A percentile compares a stretch with the other conserved stretches of the same genome.
Evolutionary conservation across 1,139 yeast genomes (phyloP).

Genomic region (Blastobotrys malaysiensis): DNA sequence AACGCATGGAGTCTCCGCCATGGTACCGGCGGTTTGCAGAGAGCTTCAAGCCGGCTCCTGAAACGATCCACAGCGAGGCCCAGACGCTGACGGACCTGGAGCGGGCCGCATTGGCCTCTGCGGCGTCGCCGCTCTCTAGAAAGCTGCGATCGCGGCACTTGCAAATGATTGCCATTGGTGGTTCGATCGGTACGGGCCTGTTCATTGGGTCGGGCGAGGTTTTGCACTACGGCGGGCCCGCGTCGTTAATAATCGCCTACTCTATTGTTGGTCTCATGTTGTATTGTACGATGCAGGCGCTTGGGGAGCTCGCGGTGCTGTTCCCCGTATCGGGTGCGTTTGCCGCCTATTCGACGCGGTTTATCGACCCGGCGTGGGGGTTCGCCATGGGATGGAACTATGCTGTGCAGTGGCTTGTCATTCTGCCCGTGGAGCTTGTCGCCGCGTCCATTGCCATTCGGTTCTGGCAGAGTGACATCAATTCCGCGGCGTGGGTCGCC

Average conservation of each 20-base stretch:
- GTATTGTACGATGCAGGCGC: constrained; percentile 72
- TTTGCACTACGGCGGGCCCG: constrained; percentile 71
- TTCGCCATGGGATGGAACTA: constrained; percentile 84
- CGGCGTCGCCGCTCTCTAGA: constrained; percentile 37
- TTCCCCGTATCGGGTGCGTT: constrained; percentile 81
- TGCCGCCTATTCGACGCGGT: constrained; percentile 61
- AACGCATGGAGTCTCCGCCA: too few species aligned
- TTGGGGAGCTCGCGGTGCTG: constrained; percentile 80
- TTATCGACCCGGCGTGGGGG: constrained; percentile 72
- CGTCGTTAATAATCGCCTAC: constrained; percentile 69
- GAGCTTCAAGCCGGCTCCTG: constrained; percentile 42
- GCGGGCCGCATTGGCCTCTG: constrained; percentile 28
- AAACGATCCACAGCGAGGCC: constrained; percentile 18
- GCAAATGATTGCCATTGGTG: too few species aligned
- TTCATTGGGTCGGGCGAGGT: constrained; percentile 73
- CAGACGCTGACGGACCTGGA: constrained; percentile 24
- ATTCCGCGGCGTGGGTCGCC: constrained; percentile 62
- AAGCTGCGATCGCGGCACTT: constrained; percentile 45
- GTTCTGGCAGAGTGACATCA: constrained; percentile 54
- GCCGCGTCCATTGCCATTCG: constrained; percentile 70
- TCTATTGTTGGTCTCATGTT: constrained; percentile 64
- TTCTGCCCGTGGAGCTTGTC: constrained; percentile 71
- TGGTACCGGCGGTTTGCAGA: too few species aligned
- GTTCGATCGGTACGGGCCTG: constrained; percentile 76
- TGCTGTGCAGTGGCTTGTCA: constrained; percentile 73